Percentiles rank a stretch among this genome's conserved stretches.
Evolutionary conservation across 305 asterid genomes (phyloP).

Genomic region (Fraxinus paxiana): DNA sequence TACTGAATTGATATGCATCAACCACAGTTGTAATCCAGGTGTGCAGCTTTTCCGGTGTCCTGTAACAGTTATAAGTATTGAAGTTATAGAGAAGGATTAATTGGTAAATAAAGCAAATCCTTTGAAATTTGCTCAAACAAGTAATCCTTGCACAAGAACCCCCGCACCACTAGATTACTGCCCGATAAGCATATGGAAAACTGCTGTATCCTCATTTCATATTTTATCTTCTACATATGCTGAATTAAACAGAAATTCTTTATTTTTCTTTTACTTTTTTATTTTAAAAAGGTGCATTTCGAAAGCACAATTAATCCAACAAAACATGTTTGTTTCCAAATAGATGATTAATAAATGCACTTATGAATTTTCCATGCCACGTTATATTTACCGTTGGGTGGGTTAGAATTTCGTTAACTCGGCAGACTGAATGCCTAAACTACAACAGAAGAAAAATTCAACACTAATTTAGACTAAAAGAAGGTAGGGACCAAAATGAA

Average conservation of each 20-base stretch:
- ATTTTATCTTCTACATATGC: background rate
- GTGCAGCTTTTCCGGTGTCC: conserved; percentile 78
- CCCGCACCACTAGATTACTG: background rate
- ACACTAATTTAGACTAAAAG: background rate
- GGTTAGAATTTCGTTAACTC: background rate
- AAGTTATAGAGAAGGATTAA: background rate
- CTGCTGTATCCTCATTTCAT: background rate
- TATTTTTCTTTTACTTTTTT: background rate
- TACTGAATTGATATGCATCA: conserved; percentile 73
- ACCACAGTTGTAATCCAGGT: conserved; percentile 58
- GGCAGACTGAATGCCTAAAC: background rate
- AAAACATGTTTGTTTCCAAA: background rate
- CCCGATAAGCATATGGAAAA: background rate
- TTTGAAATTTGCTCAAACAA: background rate
- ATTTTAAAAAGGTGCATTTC: background rate
- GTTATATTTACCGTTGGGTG: background rate
- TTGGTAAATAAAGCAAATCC: background rate
- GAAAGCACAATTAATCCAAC: background rate
- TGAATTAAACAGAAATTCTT: background rate
- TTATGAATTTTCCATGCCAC: background rate
- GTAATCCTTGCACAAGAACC: background rate
- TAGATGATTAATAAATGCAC: background rate
- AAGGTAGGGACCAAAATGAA: background rate
- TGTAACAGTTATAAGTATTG: conserved; percentile 23
- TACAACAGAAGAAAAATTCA: background rate